These are phyloP conservation scores for Tetrahymena thermophila DNA, from an alignment of 73 alveolate species.

Conservation along the genomic window DNA sequence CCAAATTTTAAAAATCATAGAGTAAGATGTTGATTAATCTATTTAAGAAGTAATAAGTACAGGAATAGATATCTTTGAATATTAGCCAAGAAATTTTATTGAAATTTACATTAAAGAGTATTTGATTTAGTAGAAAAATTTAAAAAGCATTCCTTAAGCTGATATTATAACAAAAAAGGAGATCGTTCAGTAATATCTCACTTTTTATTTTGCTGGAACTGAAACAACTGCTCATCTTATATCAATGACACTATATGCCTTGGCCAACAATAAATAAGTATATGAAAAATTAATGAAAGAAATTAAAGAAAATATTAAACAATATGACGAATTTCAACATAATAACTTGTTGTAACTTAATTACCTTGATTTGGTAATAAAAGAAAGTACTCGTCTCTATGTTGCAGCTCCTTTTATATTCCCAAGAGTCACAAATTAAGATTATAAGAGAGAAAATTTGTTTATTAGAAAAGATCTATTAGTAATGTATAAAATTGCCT, in stretches of 20 bases:
- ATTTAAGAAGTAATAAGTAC: background rate
- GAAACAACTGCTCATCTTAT: constrained; percentile 32
- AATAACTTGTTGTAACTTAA: background rate
- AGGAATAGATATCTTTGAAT: background rate
- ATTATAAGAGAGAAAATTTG: background rate
- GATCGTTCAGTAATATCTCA: constrained; percentile 7
- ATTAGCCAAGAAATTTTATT: background rate
- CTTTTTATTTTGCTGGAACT: constrained; percentile 39
- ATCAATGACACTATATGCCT: constrained; percentile 14
- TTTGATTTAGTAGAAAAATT: too few species aligned
- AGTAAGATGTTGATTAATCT: background rate
- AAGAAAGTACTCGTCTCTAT: background rate
- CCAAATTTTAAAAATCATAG: background rate
- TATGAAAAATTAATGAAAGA: constrained; percentile 18
- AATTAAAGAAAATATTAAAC: background rate
- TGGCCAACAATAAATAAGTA: background rate
- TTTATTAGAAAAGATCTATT: background rate
- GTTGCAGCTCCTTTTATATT: background rate
- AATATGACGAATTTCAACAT: background rate
- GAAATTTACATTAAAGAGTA: background rate
- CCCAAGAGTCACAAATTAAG: background rate
- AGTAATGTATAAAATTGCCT: background rate
- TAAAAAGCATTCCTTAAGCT: background rate
- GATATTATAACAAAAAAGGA: background rate
- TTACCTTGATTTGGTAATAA: background rate